Percentiles rank a stretch among this genome's conserved stretches.
phyloP scores from a whole-genome alignment of 2,329 filamentous ascomycete species.

The Cladosporium cucumerinum region DNA sequence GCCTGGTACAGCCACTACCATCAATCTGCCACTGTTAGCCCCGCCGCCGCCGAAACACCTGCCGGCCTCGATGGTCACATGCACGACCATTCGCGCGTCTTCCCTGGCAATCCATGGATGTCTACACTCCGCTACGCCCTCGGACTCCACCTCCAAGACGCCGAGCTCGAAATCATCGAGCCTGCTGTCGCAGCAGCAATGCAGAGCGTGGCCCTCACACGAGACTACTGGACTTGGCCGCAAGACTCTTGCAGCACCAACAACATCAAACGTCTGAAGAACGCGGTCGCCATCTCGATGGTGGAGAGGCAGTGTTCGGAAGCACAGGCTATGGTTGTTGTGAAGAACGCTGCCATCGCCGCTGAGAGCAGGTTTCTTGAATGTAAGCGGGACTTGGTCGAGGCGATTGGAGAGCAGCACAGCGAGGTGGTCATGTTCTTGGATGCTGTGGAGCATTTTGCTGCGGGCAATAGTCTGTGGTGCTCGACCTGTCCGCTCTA shows the following conservation, averaged over 20 bases:
- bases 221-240: slow-evolving; percentile 9
- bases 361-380: background rate
- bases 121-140: background rate
- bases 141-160: background rate
- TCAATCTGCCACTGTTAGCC: background rate
- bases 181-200: background rate
- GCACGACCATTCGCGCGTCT: background rate
- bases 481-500: slow-evolving; percentile 2
- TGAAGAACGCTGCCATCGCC: background rate
- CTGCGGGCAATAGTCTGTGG: slow-evolving; percentile 5
- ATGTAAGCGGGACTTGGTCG: background rate
- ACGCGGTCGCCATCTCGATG: slow-evolving; percentile 2
- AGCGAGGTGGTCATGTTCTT: slow-evolving; percentile 4
- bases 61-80: background rate
- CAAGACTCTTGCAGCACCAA: background rate
- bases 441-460: slow-evolving; percentile 9
- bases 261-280: background rate
- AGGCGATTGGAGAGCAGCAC: background rate
- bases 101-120: background rate
- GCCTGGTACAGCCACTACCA: background rate
- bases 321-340: background rate
- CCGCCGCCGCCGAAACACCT: background rate
- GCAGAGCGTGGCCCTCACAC: background rate
- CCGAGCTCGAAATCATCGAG: background rate
- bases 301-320: background rate